Evolutionary conservation across 2,329 filamentous ascomycete genomes (phyloP).

Genomic region (Tympanopsis confertula): DNA sequence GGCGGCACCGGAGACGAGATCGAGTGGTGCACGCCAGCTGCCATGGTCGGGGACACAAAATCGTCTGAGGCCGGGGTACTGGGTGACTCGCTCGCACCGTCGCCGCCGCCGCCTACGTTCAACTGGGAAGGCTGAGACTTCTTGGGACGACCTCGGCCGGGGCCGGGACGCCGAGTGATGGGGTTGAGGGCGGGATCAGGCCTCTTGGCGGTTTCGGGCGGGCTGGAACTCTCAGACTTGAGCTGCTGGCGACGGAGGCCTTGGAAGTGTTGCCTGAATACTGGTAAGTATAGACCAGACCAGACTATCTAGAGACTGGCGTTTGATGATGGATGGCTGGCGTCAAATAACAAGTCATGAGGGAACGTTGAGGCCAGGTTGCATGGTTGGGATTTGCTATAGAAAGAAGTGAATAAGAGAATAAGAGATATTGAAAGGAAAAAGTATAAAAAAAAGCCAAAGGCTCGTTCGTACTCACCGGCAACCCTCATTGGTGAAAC

Average conservation of each 20-base stretch:
- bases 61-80: too few relatives aligned
- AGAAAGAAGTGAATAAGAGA: too few relatives aligned
- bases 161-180: slow-evolving; percentile 47
- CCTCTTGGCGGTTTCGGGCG: slow-evolving; percentile 21
- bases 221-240: slow-evolving; percentile 28
- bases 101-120: too few relatives aligned
- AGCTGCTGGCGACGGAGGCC: slow-evolving; percentile 42
- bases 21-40: too few relatives aligned
- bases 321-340: slow-evolving; percentile 2
- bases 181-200: slow-evolving; percentile 41
- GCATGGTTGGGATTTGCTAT: too few relatives aligned
- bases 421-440: too few relatives aligned
- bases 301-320: background rate
- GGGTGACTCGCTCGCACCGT: too few relatives aligned
- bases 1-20: too few relatives aligned
- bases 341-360: too few relatives aligned
- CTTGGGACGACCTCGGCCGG: slow-evolving; percentile 39
- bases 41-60: too few relatives aligned
- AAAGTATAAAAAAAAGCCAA: slow-evolving; percentile 1
- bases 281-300: background rate
- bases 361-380: too few relatives aligned
- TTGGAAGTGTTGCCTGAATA: slow-evolving; percentile 48
- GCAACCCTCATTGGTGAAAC: slow-evolving; percentile 54
- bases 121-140: slow-evolving; percentile 31
- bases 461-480: slow-evolving; percentile 31